Percentiles rank a stretch among this genome's conserved stretches.
Evolutionary conservation across 169 alveolate genomes (phyloP).

Genomic region (Miamiensis avidus): DNA sequence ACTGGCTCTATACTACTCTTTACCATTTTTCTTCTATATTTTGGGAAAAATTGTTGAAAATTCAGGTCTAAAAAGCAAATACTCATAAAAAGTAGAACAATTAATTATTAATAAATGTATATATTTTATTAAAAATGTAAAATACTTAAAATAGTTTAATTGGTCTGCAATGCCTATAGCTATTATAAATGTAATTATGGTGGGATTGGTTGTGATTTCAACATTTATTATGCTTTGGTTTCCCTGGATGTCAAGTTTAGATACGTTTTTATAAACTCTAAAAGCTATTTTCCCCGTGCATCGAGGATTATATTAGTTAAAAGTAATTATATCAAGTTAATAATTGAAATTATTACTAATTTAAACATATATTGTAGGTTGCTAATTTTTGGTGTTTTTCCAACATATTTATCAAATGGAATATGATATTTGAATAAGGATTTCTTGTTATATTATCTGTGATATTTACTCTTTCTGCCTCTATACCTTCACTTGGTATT

Average conservation of each 20-base stretch:
- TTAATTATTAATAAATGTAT: background rate
- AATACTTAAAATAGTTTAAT: background rate
- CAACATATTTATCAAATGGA: slow-evolving; percentile 60
- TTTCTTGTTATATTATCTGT: slow-evolving; percentile 43
- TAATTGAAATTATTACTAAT: background rate
- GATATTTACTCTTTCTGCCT: slow-evolving; percentile 50
- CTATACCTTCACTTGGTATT: slow-evolving; percentile 41
- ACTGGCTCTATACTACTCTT: slow-evolving; percentile 87
- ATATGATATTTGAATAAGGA: slow-evolving; percentile 24
- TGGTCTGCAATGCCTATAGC: background rate
- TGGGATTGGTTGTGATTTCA: slow-evolving; percentile 51
- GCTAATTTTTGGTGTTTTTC: slow-evolving; percentile 87
- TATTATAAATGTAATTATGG: slow-evolving; percentile 23
- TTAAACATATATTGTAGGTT: slow-evolving; percentile 73
- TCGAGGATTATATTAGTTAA: slow-evolving; percentile 80
- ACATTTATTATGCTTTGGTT: slow-evolving; percentile 50
- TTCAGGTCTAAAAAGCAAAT: slow-evolving; percentile 15
- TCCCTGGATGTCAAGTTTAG: slow-evolving; percentile 61
- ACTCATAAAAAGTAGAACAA: background rate
- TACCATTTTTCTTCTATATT: slow-evolving; percentile 66
- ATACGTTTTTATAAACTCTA: slow-evolving; percentile 46
- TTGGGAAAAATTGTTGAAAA: slow-evolving; percentile 5
- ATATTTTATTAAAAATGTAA: background rate
- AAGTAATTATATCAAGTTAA: slow-evolving; percentile 1
- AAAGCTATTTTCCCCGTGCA: slow-evolving; percentile 84